Conservation (phyloP, 169 alveolate species). For the Eimeria necatrix region DNA sequence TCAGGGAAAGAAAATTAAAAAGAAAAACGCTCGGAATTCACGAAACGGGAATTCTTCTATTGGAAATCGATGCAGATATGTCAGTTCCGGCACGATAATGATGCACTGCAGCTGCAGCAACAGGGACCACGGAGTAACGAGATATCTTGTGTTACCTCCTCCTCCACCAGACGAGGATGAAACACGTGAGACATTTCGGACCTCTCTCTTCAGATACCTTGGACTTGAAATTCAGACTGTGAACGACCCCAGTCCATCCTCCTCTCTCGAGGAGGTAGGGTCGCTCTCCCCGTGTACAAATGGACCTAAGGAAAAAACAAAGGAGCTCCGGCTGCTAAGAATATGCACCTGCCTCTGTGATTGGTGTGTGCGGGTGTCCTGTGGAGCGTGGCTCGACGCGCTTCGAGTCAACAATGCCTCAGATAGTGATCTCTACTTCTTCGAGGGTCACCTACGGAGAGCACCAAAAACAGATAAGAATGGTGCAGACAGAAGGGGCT, state of each 20-base stretch:
- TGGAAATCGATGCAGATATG: too few species aligned
- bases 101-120: constrained; percentile 43
- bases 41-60: too few species aligned
- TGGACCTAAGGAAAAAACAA: neutral
- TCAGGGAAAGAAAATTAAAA: too few species aligned
- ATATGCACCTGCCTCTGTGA: constrained; percentile 54
- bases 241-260: neutral
- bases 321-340: neutral
- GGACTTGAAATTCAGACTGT: neutral
- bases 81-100: too few species aligned
- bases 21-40: too few species aligned
- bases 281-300: neutral
- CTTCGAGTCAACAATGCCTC: constrained; percentile 45
- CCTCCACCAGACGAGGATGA: constrained; percentile 17
- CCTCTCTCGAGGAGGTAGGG: neutral
- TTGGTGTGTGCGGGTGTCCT: neutral
- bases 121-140: neutral
- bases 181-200: constrained; percentile 9
- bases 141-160: constrained; percentile 33
- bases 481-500: neutral
- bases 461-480: neutral
- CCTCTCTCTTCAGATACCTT: neutral
- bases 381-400: constrained; percentile 64
- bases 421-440: constrained; percentile 58
- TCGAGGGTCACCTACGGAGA: constrained; percentile 20